Conservation (phyloP, 257 asterid genomes). For the Plantago ovata region DNA sequence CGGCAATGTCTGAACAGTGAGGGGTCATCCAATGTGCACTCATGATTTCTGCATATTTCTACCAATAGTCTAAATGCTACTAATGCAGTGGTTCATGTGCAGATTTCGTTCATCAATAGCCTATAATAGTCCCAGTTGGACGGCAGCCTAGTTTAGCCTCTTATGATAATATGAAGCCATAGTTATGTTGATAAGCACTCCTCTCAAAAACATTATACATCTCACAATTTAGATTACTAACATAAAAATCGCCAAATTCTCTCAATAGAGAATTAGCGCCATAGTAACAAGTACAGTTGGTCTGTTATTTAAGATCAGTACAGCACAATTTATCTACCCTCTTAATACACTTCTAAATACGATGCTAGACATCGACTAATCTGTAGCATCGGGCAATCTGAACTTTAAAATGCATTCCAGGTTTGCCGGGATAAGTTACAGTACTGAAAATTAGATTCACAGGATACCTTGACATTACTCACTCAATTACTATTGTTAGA, state of each 20-base stretch:
- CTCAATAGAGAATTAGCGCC: neutral
- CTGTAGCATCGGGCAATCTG: slow-evolving; percentile 41
- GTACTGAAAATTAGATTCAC: slow-evolving; percentile 25
- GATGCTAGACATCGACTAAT: slow-evolving; percentile 19
- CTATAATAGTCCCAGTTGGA: too few species aligned
- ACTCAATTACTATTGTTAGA: slow-evolving; percentile 57
- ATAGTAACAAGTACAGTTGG: neutral
- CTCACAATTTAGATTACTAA: too few species aligned
- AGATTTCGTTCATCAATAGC: too few species aligned
- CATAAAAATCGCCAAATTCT: neutral
- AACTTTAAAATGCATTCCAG: slow-evolving; percentile 56
- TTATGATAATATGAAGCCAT: too few species aligned
- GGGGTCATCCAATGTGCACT: too few species aligned
- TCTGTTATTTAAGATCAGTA: neutral
- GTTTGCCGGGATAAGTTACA: slow-evolving; percentile 38
- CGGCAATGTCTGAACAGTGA: too few species aligned
- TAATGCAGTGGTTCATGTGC: too few species aligned
- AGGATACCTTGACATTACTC: slow-evolving; percentile 42
- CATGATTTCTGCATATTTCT: too few species aligned
- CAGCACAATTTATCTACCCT: slow-evolving; percentile 17
- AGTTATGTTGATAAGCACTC: too few species aligned
- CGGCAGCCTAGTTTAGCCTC: too few species aligned
- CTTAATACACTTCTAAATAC: slow-evolving; percentile 19
- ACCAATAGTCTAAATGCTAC: too few species aligned
- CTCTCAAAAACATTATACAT: too few species aligned